Evolutionary conservation across 352 stramenopile genomes (phyloP).

Genomic region (Phytopythium oedochilum): DNA sequence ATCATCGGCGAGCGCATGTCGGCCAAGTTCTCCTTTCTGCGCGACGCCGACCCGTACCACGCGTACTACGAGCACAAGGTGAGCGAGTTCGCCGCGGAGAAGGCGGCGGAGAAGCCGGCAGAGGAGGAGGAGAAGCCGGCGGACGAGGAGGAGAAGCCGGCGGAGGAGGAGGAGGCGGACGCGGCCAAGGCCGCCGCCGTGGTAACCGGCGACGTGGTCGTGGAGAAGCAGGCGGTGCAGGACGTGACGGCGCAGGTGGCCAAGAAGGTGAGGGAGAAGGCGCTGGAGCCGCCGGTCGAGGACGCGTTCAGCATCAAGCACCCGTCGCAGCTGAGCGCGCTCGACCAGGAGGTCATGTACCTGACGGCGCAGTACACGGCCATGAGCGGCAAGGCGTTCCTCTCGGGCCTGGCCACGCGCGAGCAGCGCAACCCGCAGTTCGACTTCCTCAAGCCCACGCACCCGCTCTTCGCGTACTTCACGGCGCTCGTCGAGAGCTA

Average conservation of each 20-base stretch:
- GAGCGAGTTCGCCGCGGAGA: constrained; percentile 61
- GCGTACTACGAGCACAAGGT: constrained; percentile 99
- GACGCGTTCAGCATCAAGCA: constrained; percentile 89
- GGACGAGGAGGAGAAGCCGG: constrained; percentile 13
- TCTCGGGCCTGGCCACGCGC: constrained; percentile 90
- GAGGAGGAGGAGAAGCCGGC: constrained; percentile 4
- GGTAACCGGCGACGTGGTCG: constrained; percentile 46
- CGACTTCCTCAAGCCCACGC: constrained; percentile 97
- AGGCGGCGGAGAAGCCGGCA: constrained; percentile 20
- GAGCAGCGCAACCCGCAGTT: constrained; percentile 98
- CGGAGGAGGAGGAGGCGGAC: constrained; percentile 16
- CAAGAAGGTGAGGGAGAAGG: constrained; percentile 91
- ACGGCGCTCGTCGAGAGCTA: constrained; percentile 97
- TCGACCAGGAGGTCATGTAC: constrained; percentile 98
- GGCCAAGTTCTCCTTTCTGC: constrained; percentile 98
- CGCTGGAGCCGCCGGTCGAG: constrained; percentile 50
- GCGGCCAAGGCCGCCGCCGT: constrained; percentile 16
- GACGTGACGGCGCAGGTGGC: constrained; percentile 78
- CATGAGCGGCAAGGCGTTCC: constrained; percentile 93
- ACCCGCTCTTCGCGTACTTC: constrained; percentile 98
- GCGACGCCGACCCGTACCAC: constrained; percentile 93
- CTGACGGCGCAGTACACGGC: constrained; percentile 98
- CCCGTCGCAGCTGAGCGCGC: constrained; percentile 76
- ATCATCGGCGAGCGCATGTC: constrained; percentile 96
- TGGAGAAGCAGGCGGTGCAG: constrained; percentile 85